Evolutionary conservation across 2,329 filamentous ascomycete species (phyloP), one percentile per base, ranked within the genome.

Genomic region (Calonectria leucothoes): DNA sequence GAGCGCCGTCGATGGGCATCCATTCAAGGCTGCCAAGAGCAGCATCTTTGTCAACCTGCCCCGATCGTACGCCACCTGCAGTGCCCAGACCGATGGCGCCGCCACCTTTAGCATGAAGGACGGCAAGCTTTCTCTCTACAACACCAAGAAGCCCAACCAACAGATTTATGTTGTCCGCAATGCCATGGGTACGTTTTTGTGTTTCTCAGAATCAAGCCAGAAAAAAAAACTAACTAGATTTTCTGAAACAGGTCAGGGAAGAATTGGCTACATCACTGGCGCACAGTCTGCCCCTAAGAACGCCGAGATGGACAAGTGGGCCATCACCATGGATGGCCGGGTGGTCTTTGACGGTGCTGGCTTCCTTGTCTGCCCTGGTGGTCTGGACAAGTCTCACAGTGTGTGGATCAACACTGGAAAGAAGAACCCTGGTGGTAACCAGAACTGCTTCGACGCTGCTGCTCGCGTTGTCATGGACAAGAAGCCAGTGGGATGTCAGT

Each of bases 81-180:
- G 85, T 73, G 81, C 83, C 59, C 77, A 82, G 37, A 70, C 79
- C 23, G 75, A 82, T 25, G 82, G 85, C 71, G 80, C 78, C 39
- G 90, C 90, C 52, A 89, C 85, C 35, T 91, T 92, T 82, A 83
- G 83, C 33, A n/a, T 78, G 76, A 66, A 85, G 27, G 83, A 89
- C 49, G 83, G 84, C 51, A 83, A 83, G 35, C 83, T 91, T 20
- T 87, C 81, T 80, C 85, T 93, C 27, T 91, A 86, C 75, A 76
- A 85, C 39, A 77, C 78, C 23, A 84, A 82, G 6, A 83, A 80
- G 42, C 82, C 84, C 17, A 69, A 71, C 17, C 91, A 92, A 84
- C 82, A 88, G 77, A 71, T 90, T 69, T 92, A 81, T 74, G 88
- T 87, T 42, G 90, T 92, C 81, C 88, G 88, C 52, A 91, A 89